A percentile compares a stretch with the other conserved stretches of the same genome.
phyloP scores from a whole-genome alignment of 306 rosid species.

The Ammopiptanthus mongolicus region DNA sequence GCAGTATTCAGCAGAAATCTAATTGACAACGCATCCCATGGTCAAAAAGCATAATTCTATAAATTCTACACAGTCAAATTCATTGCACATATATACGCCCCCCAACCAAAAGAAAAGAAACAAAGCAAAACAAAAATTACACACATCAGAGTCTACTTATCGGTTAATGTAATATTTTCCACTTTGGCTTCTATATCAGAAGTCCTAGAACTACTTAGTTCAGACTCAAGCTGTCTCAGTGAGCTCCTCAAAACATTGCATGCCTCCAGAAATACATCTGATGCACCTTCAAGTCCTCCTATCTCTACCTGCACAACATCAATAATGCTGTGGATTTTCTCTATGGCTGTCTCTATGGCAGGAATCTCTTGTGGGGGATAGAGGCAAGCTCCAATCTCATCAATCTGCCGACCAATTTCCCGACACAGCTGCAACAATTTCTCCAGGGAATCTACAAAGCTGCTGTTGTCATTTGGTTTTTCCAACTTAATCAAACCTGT shows the following conservation, averaged over 20 bases:
- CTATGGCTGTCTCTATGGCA: conserved; percentile 37
- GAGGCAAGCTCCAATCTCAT: conserved; percentile 87
- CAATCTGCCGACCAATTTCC: conserved; percentile 63
- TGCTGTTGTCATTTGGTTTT: conserved; percentile 40
- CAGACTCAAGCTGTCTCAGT: conserved; percentile 41
- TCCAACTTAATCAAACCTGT: conserved; percentile 67
- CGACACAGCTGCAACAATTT: conserved; percentile 63
- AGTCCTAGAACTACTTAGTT: conserved; percentile 21
- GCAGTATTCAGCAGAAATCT: neutral
- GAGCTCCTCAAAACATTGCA: conserved; percentile 52
- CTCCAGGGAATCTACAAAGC: conserved; percentile 64
- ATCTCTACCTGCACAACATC: conserved; percentile 48
- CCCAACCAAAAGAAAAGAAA: neutral
- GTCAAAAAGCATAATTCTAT: neutral
- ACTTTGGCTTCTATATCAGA: conserved; percentile 43
- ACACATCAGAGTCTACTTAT: conserved; percentile 20
- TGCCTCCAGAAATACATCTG: conserved; percentile 53
- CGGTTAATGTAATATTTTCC: conserved; percentile 40
- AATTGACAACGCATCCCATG: neutral
- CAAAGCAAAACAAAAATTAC: neutral
- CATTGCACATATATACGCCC: neutral
- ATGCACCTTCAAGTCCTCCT: conserved; percentile 41
- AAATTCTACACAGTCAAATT: neutral
- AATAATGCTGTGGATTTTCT: conserved; percentile 50
- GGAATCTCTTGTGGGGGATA: conserved; percentile 87